Conservation (phyloP, 306 rosid genomes). For the barrel medic (Medicago truncatula) region MtrunA17r5.0-ANR NC_053042.1:18046501-18047000, state of each 20-base stretch:
- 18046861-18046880: slow-evolving; percentile 84
- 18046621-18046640: slow-evolving; percentile 52
- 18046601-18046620: slow-evolving; percentile 60
- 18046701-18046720: slow-evolving; percentile 23
- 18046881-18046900: slow-evolving; percentile 77
- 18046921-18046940: slow-evolving; percentile 77
- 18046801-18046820: slow-evolving; percentile 81
- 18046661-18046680: slow-evolving; percentile 4
- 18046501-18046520: slow-evolving; percentile 83
- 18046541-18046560: slow-evolving; percentile 82
- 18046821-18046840: slow-evolving; percentile 90
- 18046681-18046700: background rate
- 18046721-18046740: slow-evolving; percentile 2
- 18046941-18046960: slow-evolving; percentile 71
- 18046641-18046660: slow-evolving; percentile 29
- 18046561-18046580: slow-evolving; percentile 81
- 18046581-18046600: slow-evolving; percentile 87
- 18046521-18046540: slow-evolving; percentile 89
- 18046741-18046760: slow-evolving; percentile 21
- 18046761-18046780: slow-evolving; percentile 70
- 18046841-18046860: slow-evolving; percentile 81
- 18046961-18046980: slow-evolving; percentile 93
- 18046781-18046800: slow-evolving; percentile 81
- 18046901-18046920: slow-evolving; percentile 89
- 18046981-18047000: slow-evolving; percentile 98